These are phyloP conservation scores for Colletotrichum sp. DNA, from an alignment of 2,329 filamentous ascomycete species.

Conservation along the genomic window DNA sequence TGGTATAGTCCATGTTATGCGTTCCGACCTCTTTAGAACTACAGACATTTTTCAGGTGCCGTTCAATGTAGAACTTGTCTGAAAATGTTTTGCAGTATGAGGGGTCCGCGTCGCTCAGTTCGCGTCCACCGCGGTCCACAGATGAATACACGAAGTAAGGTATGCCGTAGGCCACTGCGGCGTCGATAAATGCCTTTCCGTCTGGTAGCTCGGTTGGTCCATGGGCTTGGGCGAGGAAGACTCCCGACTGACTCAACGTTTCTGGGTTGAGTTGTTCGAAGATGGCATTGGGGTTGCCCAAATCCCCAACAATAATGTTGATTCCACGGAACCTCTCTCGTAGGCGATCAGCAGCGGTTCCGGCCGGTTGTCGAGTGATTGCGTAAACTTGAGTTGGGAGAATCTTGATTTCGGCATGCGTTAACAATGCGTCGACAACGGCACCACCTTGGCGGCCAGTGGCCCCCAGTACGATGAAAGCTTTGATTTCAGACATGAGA, in stretches of 20 bases:
- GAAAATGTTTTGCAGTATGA: background rate
- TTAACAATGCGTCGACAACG: constrained; percentile 28
- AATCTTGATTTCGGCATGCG: constrained; percentile 44
- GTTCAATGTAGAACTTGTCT: background rate
- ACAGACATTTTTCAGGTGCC: background rate
- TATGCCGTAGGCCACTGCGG: constrained; percentile 52
- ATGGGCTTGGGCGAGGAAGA: constrained; percentile 32
- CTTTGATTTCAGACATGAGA: background rate
- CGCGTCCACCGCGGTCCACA: constrained; percentile 67
- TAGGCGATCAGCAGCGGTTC: background rate
- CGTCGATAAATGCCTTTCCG: constrained; percentile 58
- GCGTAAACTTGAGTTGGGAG: constrained; percentile 42
- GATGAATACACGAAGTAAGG: constrained; percentile 66
- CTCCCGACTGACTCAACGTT: background rate
- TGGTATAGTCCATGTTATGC: constrained; percentile 31
- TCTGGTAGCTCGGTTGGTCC: constrained; percentile 46
- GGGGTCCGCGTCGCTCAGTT: constrained; percentile 48
- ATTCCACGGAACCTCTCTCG: background rate
- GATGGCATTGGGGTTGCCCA: background rate
- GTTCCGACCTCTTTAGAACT: background rate
- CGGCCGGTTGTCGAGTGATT: constrained; percentile 48
- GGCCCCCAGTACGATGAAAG: constrained; percentile 30
- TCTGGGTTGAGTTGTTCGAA: background rate
- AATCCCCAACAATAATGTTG: background rate
- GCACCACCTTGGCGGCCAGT: constrained; percentile 35